Conservation (phyloP, 225 moss, liverwort and hornwort species). For the Climacium dendroides region DNA sequence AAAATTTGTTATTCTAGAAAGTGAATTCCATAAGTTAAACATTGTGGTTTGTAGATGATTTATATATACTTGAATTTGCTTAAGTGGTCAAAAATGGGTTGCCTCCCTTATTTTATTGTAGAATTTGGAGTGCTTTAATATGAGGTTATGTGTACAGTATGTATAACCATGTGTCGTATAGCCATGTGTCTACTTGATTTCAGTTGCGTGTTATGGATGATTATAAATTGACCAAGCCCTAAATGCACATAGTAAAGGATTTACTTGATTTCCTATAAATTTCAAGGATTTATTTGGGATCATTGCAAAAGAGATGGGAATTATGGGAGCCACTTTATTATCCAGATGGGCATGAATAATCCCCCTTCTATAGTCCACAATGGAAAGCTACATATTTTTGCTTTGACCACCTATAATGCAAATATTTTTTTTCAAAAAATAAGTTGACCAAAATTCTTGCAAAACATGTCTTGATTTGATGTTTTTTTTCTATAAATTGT, state of each 20-base stretch:
- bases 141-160: accelerated
- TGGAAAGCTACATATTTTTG: too few species aligned
- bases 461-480: accelerated
- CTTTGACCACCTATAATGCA: not conserved
- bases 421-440: accelerated
- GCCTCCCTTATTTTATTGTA: too few species aligned
- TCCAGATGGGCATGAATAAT: not conserved
- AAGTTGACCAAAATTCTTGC: not conserved
- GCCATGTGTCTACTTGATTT: not conserved
- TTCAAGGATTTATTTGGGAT: not conserved
- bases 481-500: not conserved
- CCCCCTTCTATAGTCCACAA: accelerated
- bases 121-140: not conserved
- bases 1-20: not conserved
- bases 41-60: not conserved
- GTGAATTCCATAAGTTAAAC: not conserved
- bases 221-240: not conserved
- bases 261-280: too few species aligned
- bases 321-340: not conserved
- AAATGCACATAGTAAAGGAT: not conserved
- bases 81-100: too few species aligned
- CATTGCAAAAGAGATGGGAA: not conserved
- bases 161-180: not conserved
- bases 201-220: too few species aligned
- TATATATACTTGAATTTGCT: too few species aligned